These are phyloP conservation scores for Williopsis jadinii DNA, from an alignment of 1,139 yeast genomes.

Conservation along the genomic window DNA sequence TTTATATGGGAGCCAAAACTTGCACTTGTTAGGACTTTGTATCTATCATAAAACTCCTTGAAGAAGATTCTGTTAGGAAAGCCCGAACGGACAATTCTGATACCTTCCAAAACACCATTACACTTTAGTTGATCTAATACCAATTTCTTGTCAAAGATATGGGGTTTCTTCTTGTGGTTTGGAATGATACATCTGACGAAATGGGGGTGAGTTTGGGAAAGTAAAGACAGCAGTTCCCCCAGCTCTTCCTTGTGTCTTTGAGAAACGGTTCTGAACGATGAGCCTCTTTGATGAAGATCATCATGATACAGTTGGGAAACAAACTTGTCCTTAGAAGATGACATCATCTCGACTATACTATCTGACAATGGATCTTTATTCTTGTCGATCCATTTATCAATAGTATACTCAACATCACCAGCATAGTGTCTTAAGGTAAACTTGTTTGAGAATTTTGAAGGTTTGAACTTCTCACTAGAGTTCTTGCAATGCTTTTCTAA, in stretches of 20 bases:
- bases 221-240: conserved; percentile 60
- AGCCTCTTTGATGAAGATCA: conserved; percentile 17
- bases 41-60: conserved; percentile 70
- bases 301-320: conserved; percentile 38
- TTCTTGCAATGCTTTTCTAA: conserved; percentile 41
- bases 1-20: conserved; percentile 42
- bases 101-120: conserved; percentile 97
- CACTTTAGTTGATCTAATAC: conserved; percentile 89
- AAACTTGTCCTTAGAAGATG: conserved; percentile 50
- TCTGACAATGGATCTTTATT: conserved; percentile 92
- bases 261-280: conserved; percentile 70
- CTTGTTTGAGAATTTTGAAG: conserved; percentile 63
- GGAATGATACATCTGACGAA: conserved; percentile 96
- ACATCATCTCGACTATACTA: conserved; percentile 51
- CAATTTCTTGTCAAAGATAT: conserved; percentile 62
- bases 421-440: conserved; percentile 90
- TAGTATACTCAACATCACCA: conserved; percentile 87
- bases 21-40: conserved; percentile 49
- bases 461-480: conserved; percentile 50
- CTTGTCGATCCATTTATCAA: conserved; percentile 90
- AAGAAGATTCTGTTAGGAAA: conserved; percentile 89
- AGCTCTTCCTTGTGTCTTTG: conserved; percentile 84
- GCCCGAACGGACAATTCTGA: conserved; percentile 94
- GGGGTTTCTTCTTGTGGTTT: conserved; percentile 67
- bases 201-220: conserved; percentile 85